Conservation (phyloP, 2,329 filamentous ascomycete species). For the Sclerotinia glacialis region DNA sequence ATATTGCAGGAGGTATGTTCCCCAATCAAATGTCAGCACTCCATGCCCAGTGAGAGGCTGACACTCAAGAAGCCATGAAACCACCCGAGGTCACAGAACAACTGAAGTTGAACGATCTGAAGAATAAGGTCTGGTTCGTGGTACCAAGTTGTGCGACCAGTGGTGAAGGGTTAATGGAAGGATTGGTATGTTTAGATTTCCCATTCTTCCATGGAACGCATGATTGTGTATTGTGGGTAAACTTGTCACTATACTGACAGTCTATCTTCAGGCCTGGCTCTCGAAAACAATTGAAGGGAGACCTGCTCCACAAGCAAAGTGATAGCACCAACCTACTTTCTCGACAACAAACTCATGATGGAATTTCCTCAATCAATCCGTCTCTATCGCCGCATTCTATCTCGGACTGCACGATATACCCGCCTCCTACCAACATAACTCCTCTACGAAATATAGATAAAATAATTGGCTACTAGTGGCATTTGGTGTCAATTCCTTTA, state of each 20-base stretch:
- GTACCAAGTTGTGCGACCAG: conserved; percentile 79
- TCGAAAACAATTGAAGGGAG: conserved; percentile 75
- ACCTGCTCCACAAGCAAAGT: conserved; percentile 37
- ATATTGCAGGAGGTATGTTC: conserved; percentile 72
- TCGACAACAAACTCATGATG: neutral
- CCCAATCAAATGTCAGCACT: neutral
- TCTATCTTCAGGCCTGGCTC: conserved; percentile 59
- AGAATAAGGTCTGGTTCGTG: conserved; percentile 83
- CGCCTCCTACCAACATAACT: conserved; percentile 3
- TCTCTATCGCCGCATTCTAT: neutral
- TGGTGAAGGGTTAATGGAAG: conserved; percentile 77
- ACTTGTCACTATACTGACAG: conserved; percentile 8
- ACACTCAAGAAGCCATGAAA: conserved; percentile 61
- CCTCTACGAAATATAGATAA: conserved; percentile 10
- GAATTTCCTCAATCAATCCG: neutral
- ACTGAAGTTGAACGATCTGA: conserved; percentile 72
- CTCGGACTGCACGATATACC: conserved; percentile 9
- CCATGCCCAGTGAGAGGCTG: neutral
- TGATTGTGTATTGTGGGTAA: neutral
- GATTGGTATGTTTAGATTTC: conserved; percentile 53
- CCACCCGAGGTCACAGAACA: conserved; percentile 76
- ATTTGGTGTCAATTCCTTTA: neutral
- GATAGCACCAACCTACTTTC: neutral
- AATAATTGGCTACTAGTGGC: neutral
- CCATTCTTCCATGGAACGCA: neutral